Evolutionary conservation across 176 grass and related monocot species (phyloP).

Genomic region (Oryza australiensis): DNA sequence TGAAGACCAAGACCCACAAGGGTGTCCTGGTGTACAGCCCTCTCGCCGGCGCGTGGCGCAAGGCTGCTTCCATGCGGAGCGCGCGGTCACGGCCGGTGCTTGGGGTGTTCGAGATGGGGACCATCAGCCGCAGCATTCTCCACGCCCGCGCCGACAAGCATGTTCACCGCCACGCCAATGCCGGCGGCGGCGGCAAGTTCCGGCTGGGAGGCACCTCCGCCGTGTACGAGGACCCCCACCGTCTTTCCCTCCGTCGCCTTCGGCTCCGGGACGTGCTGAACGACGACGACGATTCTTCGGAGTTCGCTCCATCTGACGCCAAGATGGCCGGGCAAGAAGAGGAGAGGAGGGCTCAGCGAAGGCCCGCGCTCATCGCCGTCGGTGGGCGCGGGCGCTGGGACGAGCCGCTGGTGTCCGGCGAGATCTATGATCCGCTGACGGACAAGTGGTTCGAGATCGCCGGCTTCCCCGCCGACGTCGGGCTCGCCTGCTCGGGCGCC

Average conservation of each 20-base stretch:
- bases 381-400: conserved; percentile 79
- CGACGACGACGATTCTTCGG: conserved; percentile 38
- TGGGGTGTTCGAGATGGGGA: conserved; percentile 68
- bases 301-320: neutral
- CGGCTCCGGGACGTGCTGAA: conserved; percentile 64
- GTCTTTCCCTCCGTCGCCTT: conserved; percentile 58
- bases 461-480: conserved; percentile 70
- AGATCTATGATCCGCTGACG: conserved; percentile 66
- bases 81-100: conserved; percentile 68
- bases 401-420: conserved; percentile 76
- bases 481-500: conserved; percentile 60
- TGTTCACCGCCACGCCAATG: conserved; percentile 1
- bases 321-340: neutral
- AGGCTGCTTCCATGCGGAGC: conserved; percentile 64
- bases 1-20: conserved; percentile 72
- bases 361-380: conserved; percentile 64
- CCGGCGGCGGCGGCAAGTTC: conserved; percentile 27
- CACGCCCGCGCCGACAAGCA: conserved; percentile 28
- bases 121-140: conserved; percentile 45
- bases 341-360: conserved; percentile 7
- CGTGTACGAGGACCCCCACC: conserved; percentile 78
- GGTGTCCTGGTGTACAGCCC: conserved; percentile 71
- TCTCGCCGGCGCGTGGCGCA: conserved; percentile 58
- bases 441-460: conserved; percentile 76
- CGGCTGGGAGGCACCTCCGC: conserved; percentile 59